phyloP scores from a whole-genome alignment of 139 green algal genomes.

The Tetradesmus obliquus region DNA sequence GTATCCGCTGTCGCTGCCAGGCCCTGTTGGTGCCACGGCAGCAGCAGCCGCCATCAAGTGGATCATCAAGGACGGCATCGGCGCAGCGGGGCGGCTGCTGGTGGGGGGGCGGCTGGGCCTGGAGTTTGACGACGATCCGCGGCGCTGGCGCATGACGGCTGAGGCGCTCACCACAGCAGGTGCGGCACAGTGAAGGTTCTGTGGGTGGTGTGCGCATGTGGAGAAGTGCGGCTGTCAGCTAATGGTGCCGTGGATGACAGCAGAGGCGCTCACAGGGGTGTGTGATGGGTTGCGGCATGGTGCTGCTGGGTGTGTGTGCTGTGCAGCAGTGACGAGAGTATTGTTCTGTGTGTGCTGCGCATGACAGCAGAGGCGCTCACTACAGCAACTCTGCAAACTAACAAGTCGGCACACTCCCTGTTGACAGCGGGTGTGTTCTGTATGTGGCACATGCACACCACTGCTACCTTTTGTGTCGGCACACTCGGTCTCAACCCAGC shows the following conservation, averaged over 20 bases:
- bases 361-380: neutral
- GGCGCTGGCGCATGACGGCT: slow-evolving; percentile 80
- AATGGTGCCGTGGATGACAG: neutral
- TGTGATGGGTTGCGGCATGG: neutral
- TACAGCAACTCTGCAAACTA: too few species aligned
- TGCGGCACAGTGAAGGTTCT: neutral
- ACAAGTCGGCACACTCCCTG: too few species aligned
- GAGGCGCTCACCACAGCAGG: slow-evolving; percentile 61
- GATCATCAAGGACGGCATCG: slow-evolving; percentile 84
- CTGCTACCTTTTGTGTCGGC: too few species aligned
- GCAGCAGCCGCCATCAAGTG: slow-evolving; percentile 82
- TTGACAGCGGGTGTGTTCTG: too few species aligned
- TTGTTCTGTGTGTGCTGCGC: neutral
- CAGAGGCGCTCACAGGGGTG: neutral
- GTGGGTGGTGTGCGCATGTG: neutral
- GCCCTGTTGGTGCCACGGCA: slow-evolving; percentile 48
- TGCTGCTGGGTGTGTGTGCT: too few species aligned
- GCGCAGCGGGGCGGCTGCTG: slow-evolving; percentile 74
- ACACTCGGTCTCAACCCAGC: neutral
- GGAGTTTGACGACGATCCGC: slow-evolving; percentile 83
- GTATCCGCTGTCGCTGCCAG: neutral
- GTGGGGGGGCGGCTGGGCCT: slow-evolving; percentile 63
- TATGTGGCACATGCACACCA: too few species aligned
- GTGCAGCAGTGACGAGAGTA: too few species aligned
- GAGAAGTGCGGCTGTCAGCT: neutral